phyloP scores from a whole-genome alignment of 768 basidiomycete genomes.

The Rhizopogon roseolus region DNA sequence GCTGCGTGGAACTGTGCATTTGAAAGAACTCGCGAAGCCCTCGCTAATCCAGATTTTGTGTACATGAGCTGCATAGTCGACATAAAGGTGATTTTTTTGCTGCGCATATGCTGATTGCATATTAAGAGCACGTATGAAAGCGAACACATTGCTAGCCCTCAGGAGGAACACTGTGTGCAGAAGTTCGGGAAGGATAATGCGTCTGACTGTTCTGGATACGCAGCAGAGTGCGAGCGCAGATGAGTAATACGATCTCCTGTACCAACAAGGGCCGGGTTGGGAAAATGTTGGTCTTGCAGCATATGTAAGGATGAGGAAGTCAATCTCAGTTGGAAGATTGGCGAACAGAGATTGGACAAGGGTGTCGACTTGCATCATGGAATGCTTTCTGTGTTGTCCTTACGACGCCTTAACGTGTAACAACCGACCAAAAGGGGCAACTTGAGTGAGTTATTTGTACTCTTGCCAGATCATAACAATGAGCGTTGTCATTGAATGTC shows the following conservation, averaged over 20 bases:
- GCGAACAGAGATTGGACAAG: conserved; percentile 10
- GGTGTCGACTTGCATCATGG: background rate
- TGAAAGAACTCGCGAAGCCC: too few species aligned
- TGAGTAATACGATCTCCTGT: conserved; percentile 3
- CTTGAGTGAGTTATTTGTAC: too few species aligned
- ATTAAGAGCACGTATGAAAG: conserved; percentile 29
- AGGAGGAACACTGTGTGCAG: conserved; percentile 34
- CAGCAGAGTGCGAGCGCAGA: conserved; percentile 26
- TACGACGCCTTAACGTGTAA: background rate
- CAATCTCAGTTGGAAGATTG: conserved; percentile 30
- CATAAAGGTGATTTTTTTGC: conserved; percentile 18
- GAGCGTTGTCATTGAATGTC: too few species aligned
- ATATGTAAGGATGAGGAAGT: conserved; percentile 27
- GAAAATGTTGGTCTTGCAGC: conserved; percentile 20
- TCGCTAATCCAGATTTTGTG: conserved; percentile 32
- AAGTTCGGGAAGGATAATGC: conserved; percentile 31
- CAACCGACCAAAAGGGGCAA: conserved; percentile 5
- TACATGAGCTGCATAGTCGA: conserved; percentile 28
- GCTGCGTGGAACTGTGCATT: background rate
- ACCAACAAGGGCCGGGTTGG: too few species aligned
- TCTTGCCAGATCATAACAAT: too few species aligned
- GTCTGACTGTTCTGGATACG: conserved; percentile 30
- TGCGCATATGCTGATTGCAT: conserved; percentile 14
- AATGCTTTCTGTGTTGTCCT: background rate
- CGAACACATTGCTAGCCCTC: background rate